phyloP scores from a whole-genome alignment of 306 rosid genomes.

The Vigna reflexopilosa region DNA sequence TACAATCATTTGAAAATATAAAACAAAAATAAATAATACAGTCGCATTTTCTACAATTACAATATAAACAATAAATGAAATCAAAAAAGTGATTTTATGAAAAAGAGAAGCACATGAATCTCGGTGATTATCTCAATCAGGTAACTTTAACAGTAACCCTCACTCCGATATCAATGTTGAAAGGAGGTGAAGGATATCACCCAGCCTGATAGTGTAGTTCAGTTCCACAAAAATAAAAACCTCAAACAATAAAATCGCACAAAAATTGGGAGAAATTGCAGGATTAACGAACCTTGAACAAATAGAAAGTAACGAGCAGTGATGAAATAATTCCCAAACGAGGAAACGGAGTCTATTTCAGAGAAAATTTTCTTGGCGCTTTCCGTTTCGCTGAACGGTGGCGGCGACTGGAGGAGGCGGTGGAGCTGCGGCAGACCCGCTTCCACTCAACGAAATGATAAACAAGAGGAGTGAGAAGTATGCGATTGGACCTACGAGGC shows the following conservation, averaged over 20 bases:
- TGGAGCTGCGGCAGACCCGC: background rate
- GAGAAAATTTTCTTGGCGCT: background rate
- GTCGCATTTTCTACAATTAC: background rate
- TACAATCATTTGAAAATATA: background rate
- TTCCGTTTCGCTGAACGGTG: background rate
- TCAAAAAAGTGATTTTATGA: background rate
- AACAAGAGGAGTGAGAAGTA: background rate
- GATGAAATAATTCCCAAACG: background rate
- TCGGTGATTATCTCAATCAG: background rate
- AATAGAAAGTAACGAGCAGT: background rate
- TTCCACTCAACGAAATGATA: background rate
- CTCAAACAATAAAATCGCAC: background rate
- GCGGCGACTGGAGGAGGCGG: constrained; percentile 1
- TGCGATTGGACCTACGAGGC: background rate
- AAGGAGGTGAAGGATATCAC: background rate
- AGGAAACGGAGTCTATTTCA: background rate
- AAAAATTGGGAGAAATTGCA: background rate
- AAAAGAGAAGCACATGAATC: background rate
- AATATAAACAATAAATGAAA: background rate
- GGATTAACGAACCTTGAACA: background rate
- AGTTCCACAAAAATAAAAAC: background rate
- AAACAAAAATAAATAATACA: background rate
- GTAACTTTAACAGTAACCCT: background rate
- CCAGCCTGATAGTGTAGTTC: background rate
- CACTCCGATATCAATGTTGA: background rate